Conservation (phyloP, 805 yeast genomes). For the Nakazawaea molendinolei region DNA sequence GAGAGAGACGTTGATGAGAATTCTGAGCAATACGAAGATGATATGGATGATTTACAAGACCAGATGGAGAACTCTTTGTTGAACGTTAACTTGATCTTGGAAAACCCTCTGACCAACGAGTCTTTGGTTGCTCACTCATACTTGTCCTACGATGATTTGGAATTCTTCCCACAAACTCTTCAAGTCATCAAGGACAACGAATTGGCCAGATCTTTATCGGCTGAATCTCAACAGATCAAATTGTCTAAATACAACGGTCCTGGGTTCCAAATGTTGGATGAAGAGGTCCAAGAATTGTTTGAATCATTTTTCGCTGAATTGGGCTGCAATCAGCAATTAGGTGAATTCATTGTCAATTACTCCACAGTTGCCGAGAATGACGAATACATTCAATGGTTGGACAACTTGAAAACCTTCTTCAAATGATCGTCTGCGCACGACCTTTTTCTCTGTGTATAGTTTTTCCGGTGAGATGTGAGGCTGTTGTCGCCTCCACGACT, state of each 20-base stretch:
- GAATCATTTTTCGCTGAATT: conserved; percentile 32
- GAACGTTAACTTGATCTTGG: conserved; percentile 12
- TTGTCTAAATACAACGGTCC: conserved; percentile 39
- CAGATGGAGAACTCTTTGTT: conserved; percentile 8
- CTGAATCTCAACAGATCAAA: conserved; percentile 16
- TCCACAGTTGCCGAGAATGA: conserved; percentile 38
- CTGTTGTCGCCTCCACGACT: too few relatives aligned
- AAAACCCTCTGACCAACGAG: conserved; percentile 2
- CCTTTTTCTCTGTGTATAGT: too few relatives aligned
- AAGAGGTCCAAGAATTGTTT: conserved; percentile 34
- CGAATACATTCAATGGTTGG: conserved; percentile 38
- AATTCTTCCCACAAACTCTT: conserved; percentile 10
- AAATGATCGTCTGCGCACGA: conserved; percentile 1
- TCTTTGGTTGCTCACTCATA: conserved; percentile 12
- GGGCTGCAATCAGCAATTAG: conserved; percentile 35
- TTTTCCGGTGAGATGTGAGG: too few relatives aligned
- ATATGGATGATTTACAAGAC: conserved; percentile 4
- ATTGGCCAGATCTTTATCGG: conserved; percentile 11
- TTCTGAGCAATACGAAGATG: background rate
- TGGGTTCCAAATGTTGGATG: conserved; percentile 38
- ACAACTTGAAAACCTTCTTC: conserved; percentile 14
- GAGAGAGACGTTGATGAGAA: conserved; percentile 2
- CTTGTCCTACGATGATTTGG: conserved; percentile 7
- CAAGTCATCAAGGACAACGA: conserved; percentile 8
- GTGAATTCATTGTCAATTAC: conserved; percentile 34